Evolutionary conservation across 2,329 filamentous ascomycete genomes (phyloP), one percentile per base, ranked within the genome.

Genomic region (Monascus ruber): DNA sequence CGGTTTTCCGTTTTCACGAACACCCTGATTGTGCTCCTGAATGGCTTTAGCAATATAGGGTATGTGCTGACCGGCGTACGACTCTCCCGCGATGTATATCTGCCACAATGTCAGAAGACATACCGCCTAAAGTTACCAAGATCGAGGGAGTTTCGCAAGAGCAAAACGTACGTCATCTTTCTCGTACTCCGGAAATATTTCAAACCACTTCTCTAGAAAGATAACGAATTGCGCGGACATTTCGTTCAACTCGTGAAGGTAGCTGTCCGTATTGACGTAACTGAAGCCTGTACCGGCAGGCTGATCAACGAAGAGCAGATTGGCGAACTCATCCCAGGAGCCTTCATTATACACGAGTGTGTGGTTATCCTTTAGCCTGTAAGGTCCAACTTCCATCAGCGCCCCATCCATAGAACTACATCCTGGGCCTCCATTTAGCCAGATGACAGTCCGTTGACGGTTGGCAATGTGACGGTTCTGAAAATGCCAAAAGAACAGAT

Each of bases 281-380:
- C 91, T 98, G 68, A 84, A 98, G 2, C 91, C 91, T 1, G 89
- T 95, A 8, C 91, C 93, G 29, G 96, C 88, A 0, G 91, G 91
- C 58, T 96, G 93, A 58, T 98, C 91, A 43, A 98, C 85, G 57
- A 98, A 98, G 42, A 98, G 76, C 37, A 98, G 64, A 55, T 98
- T 98, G 47, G 91, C 86, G 56, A 96, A 98, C 67, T 98, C 89
- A 62, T 94, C 83, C 93, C 93, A 98, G 1, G 87, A 88, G n/a
- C 91, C 91, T 40, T 93, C 82, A 60, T 95, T 95, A 59, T 85
- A 79, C 42, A 70, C 71, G 41, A 98, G 68, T 54, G 81, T 72
- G 64, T 73, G 64, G 27, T 83, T 76, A 48, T 89, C 76, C 55
- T 83, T 81, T 41, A 98, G 68, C 47, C 91, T 74, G 62, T 95